A percentile compares a stretch with the other conserved stretches of the same genome.
Evolutionary conservation across 306 rosid species (phyloP).

Genomic region (Luffa acutangula): DNA sequence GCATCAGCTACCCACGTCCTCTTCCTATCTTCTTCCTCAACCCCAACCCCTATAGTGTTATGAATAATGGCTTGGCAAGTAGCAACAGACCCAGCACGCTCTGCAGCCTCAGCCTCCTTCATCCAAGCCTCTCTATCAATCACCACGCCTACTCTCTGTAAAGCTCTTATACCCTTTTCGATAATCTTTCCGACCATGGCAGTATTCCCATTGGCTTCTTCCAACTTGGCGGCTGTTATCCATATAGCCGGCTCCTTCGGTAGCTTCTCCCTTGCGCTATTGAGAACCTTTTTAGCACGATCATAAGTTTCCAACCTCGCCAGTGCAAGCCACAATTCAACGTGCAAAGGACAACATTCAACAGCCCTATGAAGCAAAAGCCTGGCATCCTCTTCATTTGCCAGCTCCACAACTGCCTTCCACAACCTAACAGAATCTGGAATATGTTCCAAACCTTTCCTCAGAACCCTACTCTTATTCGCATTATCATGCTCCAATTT

Average conservation of each 20-base stretch:
- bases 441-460: constrained; percentile 78
- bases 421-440: constrained; percentile 89
- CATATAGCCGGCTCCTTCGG: constrained; percentile 83
- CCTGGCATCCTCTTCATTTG: constrained; percentile 78
- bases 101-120: constrained; percentile 94
- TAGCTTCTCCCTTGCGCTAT: constrained; percentile 70
- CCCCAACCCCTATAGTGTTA: constrained; percentile 73
- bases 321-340: constrained; percentile 85
- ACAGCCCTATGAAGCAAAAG: constrained; percentile 83
- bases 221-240: constrained; percentile 87
- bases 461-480: constrained; percentile 62
- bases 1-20: constrained; percentile 98
- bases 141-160: constrained; percentile 66
- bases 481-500: constrained; percentile 66
- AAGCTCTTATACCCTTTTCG: constrained; percentile 81
- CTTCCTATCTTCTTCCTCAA: constrained; percentile 92
- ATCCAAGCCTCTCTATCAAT: constrained; percentile 86
- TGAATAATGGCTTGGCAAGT: constrained; percentile 69
- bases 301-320: constrained; percentile 86
- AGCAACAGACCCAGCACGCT: constrained; percentile 70
- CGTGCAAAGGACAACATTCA: constrained; percentile 83
- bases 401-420: constrained; percentile 93
- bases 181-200: constrained; percentile 76
- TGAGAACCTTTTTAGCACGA: constrained; percentile 69
- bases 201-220: constrained; percentile 85